A percentile compares a stretch with the other conserved stretches of the same genome.
Evolutionary conservation across 2,329 filamentous ascomycete species (phyloP).

Genomic region (Gnomoniopsis sp.): DNA sequence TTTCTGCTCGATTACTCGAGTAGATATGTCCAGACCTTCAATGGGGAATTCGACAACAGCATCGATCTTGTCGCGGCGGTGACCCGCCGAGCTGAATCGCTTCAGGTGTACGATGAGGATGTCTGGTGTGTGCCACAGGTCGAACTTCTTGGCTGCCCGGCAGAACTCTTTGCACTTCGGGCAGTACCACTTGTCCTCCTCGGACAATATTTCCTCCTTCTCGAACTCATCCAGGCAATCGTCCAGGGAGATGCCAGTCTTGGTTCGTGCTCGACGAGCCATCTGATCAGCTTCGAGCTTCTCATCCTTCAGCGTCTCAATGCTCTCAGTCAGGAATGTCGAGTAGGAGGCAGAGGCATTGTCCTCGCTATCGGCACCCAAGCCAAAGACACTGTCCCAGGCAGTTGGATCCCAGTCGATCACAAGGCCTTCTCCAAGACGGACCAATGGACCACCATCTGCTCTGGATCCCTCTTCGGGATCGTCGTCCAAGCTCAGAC

Average conservation of each 20-base stretch:
- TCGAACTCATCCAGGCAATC: slow-evolving; percentile 95
- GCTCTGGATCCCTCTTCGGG: slow-evolving; percentile 23
- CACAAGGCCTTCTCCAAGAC: slow-evolving; percentile 79
- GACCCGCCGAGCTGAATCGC: slow-evolving; percentile 83
- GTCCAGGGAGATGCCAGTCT: slow-evolving; percentile 76
- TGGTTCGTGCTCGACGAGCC: slow-evolving; percentile 62
- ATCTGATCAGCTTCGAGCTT: slow-evolving; percentile 63
- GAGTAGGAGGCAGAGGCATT: slow-evolving; percentile 55
- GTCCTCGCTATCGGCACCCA: slow-evolving; percentile 33
- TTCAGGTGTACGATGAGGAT: slow-evolving; percentile 95
- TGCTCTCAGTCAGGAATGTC: slow-evolving; percentile 45
- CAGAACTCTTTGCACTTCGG: slow-evolving; percentile 92
- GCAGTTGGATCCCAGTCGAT: slow-evolving; percentile 78
- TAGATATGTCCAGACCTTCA: slow-evolving; percentile 77
- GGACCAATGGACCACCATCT: slow-evolving; percentile 64
- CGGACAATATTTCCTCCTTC: slow-evolving; percentile 87
- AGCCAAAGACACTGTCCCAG: slow-evolving; percentile 67
- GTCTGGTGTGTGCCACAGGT: slow-evolving; percentile 95
- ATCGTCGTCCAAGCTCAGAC: slow-evolving; percentile 27
- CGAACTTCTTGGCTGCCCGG: slow-evolving; percentile 91
- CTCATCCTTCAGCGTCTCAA: slow-evolving; percentile 56
- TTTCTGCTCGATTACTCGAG: slow-evolving; percentile 74
- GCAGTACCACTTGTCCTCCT: slow-evolving; percentile 97
- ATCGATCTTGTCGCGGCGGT: slow-evolving; percentile 86
- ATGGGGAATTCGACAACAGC: slow-evolving; percentile 88